Evolutionary conservation across 371 early-diverging fungal genomes (phyloP), one percentile per base, ranked within the genome.

Genomic region (Funneliformis caledonium): DNA sequence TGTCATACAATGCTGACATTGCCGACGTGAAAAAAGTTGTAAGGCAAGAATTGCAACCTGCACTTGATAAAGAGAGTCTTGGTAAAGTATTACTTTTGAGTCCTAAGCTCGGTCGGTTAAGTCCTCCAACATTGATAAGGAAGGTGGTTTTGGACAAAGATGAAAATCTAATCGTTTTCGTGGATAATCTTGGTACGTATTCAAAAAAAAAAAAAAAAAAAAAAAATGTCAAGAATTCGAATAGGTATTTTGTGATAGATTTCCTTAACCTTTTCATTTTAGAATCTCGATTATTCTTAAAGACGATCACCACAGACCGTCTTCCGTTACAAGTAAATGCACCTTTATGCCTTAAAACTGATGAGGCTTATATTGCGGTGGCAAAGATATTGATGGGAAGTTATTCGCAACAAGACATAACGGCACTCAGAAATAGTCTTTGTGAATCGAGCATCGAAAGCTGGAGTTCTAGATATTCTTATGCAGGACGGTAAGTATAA

Each of bases 291-390:
- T 47, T 79, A 33, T 70, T 67, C 37, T 37, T 79, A 10, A 79
- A 79, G 37, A 69, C 33, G 56, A 69, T 79, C 68, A 79, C 79
- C 11, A 52, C 69, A 33, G 79, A 79, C 33, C 70, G 48, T 50
- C 48, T 79, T 68, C 79, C 79, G 47, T 10, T 79, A 69, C 79
- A 79, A 79, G 79, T 79, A 7, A 79, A 79, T 70, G 70, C 68
- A 9, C 79, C 79, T 10, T 69, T 79, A 52, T 79, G 79, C 42
- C 70, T 79, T 22, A 79, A 50, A 43, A 64, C 72, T 45, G 79
- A 79, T 31, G 70, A 79, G 50, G 79, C 70, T 50, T 79, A 79
- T n/a, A 52, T 79, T 48, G 70, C 59, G 26, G 56, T 79, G 16
- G 70, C 70, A 67, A 79, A 79, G 33, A 42, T 79, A 42, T 52